Conservation (phyloP, 2,329 filamentous ascomycete genomes). For the Delphinella strobiligena region DNA sequence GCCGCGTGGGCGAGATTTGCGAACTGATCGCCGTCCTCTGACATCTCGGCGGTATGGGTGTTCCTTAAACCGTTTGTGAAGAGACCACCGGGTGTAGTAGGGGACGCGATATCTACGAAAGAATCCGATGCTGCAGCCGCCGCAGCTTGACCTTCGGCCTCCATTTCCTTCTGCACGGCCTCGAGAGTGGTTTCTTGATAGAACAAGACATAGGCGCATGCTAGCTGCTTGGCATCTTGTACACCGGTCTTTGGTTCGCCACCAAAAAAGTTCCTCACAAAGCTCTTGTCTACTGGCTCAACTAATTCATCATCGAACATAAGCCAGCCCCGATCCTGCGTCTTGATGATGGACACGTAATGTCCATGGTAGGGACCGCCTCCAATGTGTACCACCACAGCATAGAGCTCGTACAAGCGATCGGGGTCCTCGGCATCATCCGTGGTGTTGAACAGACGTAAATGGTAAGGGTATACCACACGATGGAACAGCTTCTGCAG, state of each 20-base stretch:
- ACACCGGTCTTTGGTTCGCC: constrained; percentile 46
- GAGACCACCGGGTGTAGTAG: constrained; percentile 18
- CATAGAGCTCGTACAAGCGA: constrained; percentile 89
- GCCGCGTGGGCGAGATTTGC: constrained; percentile 52
- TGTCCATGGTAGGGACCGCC: constrained; percentile 95
- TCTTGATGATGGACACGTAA: constrained; percentile 97
- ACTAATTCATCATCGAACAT: constrained; percentile 98
- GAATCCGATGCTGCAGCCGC: constrained; percentile 28
- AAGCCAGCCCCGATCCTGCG: constrained; percentile 87
- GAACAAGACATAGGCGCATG: constrained; percentile 93
- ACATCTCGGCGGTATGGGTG: constrained; percentile 25
- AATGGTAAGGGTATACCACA: constrained; percentile 92
- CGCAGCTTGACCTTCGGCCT: constrained; percentile 53
- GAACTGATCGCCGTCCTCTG: constrained; percentile 29
- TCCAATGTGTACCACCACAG: constrained; percentile 93
- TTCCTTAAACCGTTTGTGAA: constrained; percentile 17
- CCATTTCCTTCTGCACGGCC: constrained; percentile 63
- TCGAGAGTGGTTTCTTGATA: constrained; percentile 81
- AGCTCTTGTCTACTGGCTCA: constrained; percentile 92
- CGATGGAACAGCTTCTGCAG: constrained; percentile 94
- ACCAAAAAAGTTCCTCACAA: constrained; percentile 93
- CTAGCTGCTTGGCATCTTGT: constrained; percentile 50
- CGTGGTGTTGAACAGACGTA: constrained; percentile 94
- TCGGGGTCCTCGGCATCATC: constrained; percentile 91
- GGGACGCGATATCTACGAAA: constrained; percentile 14